A percentile compares a stretch with the other conserved stretches of the same genome.
These are phyloP conservation scores for Rosa chinensis DNA, from an alignment of 306 rosid genomes.

Conservation along the genomic window DNA sequence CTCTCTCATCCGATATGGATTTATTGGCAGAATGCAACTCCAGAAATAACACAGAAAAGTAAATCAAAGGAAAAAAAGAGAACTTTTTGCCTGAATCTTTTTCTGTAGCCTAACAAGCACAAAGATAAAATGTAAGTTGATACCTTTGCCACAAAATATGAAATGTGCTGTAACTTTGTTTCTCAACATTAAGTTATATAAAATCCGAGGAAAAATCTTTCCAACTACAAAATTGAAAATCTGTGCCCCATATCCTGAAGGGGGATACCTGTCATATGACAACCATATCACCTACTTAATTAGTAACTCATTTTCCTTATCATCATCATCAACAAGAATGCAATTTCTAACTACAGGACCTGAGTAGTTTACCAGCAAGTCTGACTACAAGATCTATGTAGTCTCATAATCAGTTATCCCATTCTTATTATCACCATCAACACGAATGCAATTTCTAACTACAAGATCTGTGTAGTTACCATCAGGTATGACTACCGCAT, in stretches of 20 bases:
- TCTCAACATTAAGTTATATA: constrained; percentile 48
- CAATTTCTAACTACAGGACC: constrained; percentile 34
- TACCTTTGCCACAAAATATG: constrained; percentile 24
- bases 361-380: constrained; percentile 25
- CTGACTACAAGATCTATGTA: constrained; percentile 4
- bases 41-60: neutral
- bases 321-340: constrained; percentile 32
- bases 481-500: constrained; percentile 13
- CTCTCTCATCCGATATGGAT: neutral
- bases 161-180: constrained; percentile 34
- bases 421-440: constrained; percentile 29
- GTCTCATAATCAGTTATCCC: neutral
- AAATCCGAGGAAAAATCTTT: constrained; percentile 51
- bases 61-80: neutral
- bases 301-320: constrained; percentile 25
- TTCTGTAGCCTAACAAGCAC: neutral
- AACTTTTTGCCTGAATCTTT: neutral
- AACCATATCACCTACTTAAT: constrained; percentile 36
- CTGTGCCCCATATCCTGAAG: constrained; percentile 40
- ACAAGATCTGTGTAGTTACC: constrained; percentile 34
- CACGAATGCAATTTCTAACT: constrained; percentile 30
- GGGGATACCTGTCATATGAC: constrained; percentile 30
- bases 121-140: constrained; percentile 2
- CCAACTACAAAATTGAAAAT: constrained; percentile 69
- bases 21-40: neutral